These are phyloP conservation scores for Scenedesmus sp. DNA, from an alignment of 163 green algal species.

Conservation along the genomic window DNA sequence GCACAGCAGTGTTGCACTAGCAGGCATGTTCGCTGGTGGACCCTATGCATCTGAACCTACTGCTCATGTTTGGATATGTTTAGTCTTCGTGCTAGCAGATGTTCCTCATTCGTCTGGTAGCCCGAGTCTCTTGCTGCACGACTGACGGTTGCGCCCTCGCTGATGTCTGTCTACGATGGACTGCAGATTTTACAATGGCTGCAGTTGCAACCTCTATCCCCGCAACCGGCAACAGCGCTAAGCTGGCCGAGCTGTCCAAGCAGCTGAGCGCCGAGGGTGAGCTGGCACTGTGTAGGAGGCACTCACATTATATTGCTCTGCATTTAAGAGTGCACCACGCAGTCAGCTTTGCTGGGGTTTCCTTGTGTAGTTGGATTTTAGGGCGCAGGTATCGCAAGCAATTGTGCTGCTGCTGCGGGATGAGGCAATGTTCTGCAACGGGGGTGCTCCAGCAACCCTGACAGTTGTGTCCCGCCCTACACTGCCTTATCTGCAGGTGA, in stretches of 20 bases:
- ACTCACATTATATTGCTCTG: background rate
- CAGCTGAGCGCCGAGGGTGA: constrained; percentile 48
- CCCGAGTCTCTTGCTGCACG: background rate
- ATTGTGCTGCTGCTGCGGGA: no score
- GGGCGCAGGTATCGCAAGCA: no score
- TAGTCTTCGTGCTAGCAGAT: no score
- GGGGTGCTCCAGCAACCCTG: no score
- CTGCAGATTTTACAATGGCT: constrained; percentile 28
- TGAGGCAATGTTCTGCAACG: no score
- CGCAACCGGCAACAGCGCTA: constrained; percentile 3
- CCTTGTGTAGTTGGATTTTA: no score
- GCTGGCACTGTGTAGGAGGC: background rate
- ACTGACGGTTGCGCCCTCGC: background rate
- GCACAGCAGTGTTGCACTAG: background rate
- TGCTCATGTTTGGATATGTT: no score
- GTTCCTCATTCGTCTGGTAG: no score
- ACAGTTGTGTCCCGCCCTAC: background rate
- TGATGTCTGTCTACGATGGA: background rate
- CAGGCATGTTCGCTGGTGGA: background rate
- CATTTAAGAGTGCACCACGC: no score
- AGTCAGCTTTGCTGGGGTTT: no score
- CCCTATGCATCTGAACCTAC: no score
- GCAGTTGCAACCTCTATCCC: constrained; percentile 15
- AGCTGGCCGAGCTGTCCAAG: constrained; percentile 45
- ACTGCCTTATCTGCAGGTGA: constrained; percentile 34